Percentiles rank a stretch among this genome's conserved stretches.
Evolutionary conservation across 1,139 yeast genomes (phyloP).

Genomic region (Protomyces arabidopsidicola): DNA sequence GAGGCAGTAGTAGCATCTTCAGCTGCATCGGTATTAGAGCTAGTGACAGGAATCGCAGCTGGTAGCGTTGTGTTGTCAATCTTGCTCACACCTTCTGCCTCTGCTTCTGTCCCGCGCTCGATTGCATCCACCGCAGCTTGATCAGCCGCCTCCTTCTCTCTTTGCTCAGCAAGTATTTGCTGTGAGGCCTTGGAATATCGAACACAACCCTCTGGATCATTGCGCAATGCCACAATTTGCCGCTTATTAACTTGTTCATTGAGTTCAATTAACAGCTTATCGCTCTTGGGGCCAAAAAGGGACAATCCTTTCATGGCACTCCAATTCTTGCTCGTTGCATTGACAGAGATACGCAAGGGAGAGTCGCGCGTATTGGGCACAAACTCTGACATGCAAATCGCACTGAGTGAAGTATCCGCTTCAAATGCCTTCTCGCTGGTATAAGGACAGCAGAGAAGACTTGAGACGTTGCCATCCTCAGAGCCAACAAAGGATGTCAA

Average conservation of each 20-base stretch:
- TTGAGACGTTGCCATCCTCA: constrained; percentile 5
- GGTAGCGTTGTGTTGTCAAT: too few relatives aligned
- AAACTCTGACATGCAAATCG: constrained; percentile 16
- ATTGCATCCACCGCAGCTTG: not conserved
- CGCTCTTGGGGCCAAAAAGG: constrained; percentile 5
- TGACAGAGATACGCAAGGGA: constrained; percentile 17
- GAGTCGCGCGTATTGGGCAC: constrained; percentile 13
- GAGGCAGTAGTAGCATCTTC: not conserved
- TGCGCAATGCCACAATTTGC: constrained; percentile 12
- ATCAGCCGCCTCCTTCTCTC: not conserved
- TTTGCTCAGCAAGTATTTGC: not conserved
- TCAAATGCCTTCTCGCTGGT: constrained; percentile 12
- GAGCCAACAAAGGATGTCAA: constrained; percentile 24
- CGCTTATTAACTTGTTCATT: constrained; percentile 9
- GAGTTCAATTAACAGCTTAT: constrained; percentile 2
- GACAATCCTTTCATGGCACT: not conserved
- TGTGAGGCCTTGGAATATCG: constrained; percentile 10
- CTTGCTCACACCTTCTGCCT: too few relatives aligned
- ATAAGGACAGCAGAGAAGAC: constrained; percentile 13
- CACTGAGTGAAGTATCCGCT: constrained; percentile 12
- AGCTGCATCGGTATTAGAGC: not conserved
- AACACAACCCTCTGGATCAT: constrained; percentile 16
- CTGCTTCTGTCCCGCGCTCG: not conserved
- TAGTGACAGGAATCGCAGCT: not conserved
- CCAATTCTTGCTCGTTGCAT: constrained; percentile 13